Evolutionary conservation across 176 grass and related monocot genomes (phyloP).

Genomic region (Puya raimondii): DNA sequence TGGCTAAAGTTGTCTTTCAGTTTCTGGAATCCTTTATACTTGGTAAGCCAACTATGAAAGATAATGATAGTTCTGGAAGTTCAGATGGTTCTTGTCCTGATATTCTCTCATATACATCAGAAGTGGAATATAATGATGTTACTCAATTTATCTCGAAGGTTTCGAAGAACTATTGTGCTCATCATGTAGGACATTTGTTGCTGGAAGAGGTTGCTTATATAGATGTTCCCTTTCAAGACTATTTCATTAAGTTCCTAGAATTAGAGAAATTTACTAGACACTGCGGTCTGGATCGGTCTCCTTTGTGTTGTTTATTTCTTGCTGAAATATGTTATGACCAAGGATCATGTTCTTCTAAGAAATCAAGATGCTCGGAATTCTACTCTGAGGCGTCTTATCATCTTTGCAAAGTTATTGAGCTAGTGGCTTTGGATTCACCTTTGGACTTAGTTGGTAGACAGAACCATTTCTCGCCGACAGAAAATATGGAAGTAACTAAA

Average conservation of each 20-base stretch:
- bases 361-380: conserved; percentile 40
- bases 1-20: conserved; percentile 57
- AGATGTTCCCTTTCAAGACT: conserved; percentile 57
- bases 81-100: conserved; percentile 33
- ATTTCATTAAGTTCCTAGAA: conserved; percentile 58
- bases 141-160: conserved; percentile 53
- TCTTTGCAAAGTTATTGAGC: conserved; percentile 85
- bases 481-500: conserved; percentile 11
- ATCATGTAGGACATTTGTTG: conserved; percentile 62
- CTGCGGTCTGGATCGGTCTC: conserved; percentile 61
- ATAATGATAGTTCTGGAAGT: conserved; percentile 38
- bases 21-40: conserved; percentile 76
- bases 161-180: conserved; percentile 48
- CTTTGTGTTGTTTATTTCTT: conserved; percentile 76
- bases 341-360: conserved; percentile 52
- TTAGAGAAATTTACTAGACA: conserved; percentile 82
- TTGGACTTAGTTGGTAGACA: conserved; percentile 22
- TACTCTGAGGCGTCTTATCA: conserved; percentile 71
- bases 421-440: conserved; percentile 45
- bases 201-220: conserved; percentile 74
- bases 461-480: conserved; percentile 29
- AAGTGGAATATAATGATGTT: conserved; percentile 51
- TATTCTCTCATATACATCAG: conserved; percentile 42
- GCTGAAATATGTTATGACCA: conserved; percentile 83
- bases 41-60: conserved; percentile 35